These are phyloP conservation scores for Persicaria tinctoria DNA, from an alignment of 148 eudicot species.

Conservation along the genomic window DNA sequence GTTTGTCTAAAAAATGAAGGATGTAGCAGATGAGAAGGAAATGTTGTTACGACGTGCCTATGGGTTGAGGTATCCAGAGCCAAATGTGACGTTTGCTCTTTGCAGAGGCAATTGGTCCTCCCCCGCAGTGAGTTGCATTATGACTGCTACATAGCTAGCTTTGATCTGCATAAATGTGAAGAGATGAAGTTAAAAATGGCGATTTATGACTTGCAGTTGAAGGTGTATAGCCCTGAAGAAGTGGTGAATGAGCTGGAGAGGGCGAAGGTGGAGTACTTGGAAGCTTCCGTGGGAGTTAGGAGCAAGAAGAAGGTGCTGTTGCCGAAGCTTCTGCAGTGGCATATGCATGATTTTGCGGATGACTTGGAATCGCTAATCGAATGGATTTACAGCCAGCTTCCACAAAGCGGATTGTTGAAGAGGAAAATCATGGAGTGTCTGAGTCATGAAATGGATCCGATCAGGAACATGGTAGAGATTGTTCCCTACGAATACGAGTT, in stretches of 20 bases:
- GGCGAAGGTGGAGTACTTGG: conserved; percentile 87
- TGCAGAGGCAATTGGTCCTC: conserved; percentile 94
- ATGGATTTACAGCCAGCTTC: conserved; percentile 90
- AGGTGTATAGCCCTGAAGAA: conserved; percentile 60
- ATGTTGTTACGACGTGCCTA: conserved; percentile 59
- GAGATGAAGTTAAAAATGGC: background rate
- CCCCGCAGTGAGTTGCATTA: conserved; percentile 57
- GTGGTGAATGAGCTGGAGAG: conserved; percentile 66
- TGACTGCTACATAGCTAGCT: background rate
- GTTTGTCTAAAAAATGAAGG: conserved; percentile 22
- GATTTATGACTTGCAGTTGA: conserved; percentile 34
- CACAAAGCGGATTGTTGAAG: conserved; percentile 50
- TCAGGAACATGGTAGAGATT: conserved; percentile 56
- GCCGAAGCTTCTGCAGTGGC: conserved; percentile 90
- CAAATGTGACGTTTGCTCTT: conserved; percentile 84
- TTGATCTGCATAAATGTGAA: too few relatives aligned
- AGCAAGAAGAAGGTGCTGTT: conserved; percentile 68
- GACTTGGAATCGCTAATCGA: conserved; percentile 81
- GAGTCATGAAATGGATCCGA: conserved; percentile 41
- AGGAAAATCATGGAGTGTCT: conserved; percentile 81
- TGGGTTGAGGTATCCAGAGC: conserved; percentile 88
- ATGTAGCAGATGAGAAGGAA: conserved; percentile 51
- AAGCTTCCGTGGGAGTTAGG: conserved; percentile 71
- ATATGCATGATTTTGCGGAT: conserved; percentile 92
- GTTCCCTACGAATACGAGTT: conserved; percentile 73